phyloP scores from a whole-genome alignment of 192 early-diverging fungal genomes.

The Podila epigama region DNA sequence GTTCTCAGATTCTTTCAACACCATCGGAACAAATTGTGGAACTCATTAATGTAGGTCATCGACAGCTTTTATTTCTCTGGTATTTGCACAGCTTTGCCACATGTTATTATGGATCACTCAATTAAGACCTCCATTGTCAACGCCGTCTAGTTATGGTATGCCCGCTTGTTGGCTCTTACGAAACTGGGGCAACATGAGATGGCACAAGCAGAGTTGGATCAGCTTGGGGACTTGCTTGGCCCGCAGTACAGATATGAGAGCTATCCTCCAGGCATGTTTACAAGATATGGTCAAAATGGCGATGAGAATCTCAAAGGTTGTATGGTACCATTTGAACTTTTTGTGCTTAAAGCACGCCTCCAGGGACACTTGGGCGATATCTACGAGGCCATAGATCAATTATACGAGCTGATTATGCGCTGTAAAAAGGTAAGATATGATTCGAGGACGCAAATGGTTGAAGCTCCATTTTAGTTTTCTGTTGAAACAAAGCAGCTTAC shows the following conservation, averaged over 20 bases:
- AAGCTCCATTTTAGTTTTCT: neutral
- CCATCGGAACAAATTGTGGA: conserved; percentile 41
- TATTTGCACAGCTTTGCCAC: neutral
- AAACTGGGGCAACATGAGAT: conserved; percentile 58
- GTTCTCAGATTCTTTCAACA: conserved; percentile 50
- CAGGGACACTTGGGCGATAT: conserved; percentile 50
- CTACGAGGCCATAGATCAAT: conserved; percentile 50
- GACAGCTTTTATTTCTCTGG: neutral
- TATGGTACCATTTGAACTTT: conserved; percentile 60
- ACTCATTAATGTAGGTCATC: conserved; percentile 51
- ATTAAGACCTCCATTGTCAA: neutral
- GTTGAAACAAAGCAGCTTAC: too few species aligned
- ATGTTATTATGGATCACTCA: neutral
- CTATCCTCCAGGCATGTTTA: conserved; percentile 39
- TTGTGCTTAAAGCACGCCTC: conserved; percentile 53
- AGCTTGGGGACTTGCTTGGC: conserved; percentile 55
- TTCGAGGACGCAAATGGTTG: neutral
- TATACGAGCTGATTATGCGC: conserved; percentile 49
- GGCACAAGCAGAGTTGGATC: conserved; percentile 60
- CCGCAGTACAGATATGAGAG: conserved; percentile 52
- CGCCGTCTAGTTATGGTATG: conserved; percentile 58
- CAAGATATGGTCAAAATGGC: neutral
- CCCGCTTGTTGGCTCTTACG: conserved; percentile 53
- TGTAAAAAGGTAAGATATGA: conserved; percentile 50
- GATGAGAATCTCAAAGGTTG: conserved; percentile 22